Base-by-base conservation (phyloP, 768 basidiomycete genomes). In the Leccinum variicolor region DNA sequence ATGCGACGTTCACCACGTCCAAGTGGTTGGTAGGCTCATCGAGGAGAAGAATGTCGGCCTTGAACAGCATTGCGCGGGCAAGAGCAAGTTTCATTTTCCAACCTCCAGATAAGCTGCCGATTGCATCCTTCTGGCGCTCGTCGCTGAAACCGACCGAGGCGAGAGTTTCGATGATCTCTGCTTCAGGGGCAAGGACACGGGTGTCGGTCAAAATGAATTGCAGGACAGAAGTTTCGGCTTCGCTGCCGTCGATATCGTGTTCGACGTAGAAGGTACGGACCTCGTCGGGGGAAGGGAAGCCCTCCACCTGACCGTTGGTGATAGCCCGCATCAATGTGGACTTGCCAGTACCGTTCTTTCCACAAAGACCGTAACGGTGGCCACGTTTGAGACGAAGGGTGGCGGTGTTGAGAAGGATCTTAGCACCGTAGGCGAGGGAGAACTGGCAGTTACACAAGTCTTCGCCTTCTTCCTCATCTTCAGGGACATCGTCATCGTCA, bases 41-140 rank as follows among this genome's bases (percentile, higher is more conserved):
- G 63, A 96, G 90, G 26, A 97, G 79, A 52, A 98, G 86, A 69
- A 98, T 98, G 69, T 98, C 95, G 61, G 95, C 95, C 80, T 90
- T 92, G 90, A 98, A 98, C 47, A 98, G 82, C 86, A 98, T 96
- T 51, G 95, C 95, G 61, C 95, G 86, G 57, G 95, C 95, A 60
- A 98, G 85, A 41, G 95, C 95, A 62, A 98, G 88, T 84, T 97
- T 98, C 95, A 98, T 98, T 84, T 98, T 98, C 95, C 95, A 97
- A 81, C 95, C 95, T 84, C 95, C 95, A 46, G 95, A 98, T 41
- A 98, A 79, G 57, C 86, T 86, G 62, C 94, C 92, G 63, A 97
- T 97, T 41, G 92, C 76, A 61, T 90, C 81, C 62, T 76, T 79
- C 77, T 97, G 95, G 63, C 94, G 87, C 67, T 87, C 90, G 60